These are phyloP conservation scores for Thielaviopsis punctulata DNA, from an alignment of 2,329 filamentous ascomycete species.

Conservation along the genomic window DNA sequence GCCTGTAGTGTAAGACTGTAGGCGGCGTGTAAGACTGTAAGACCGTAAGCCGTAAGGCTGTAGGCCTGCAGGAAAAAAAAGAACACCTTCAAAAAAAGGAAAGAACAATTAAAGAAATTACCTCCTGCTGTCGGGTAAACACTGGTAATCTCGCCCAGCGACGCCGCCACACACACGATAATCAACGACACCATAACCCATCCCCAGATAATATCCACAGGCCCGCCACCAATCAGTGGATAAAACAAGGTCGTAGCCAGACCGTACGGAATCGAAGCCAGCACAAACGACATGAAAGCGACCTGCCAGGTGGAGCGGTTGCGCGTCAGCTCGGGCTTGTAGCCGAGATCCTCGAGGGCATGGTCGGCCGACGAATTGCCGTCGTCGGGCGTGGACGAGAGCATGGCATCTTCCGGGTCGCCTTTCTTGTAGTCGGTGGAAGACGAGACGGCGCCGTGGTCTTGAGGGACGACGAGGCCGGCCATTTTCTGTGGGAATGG, in stretches of 20 bases:
- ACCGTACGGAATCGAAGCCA: constrained; percentile 59
- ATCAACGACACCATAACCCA: constrained; percentile 53
- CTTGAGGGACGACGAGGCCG: constrained; percentile 1
- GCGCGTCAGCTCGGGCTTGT: constrained; percentile 46
- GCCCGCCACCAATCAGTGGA: constrained; percentile 47
- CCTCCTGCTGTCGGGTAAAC: constrained; percentile 63
- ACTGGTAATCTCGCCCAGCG: constrained; percentile 57
- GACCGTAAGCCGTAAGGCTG: too few relatives aligned
- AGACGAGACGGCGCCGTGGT: neutral
- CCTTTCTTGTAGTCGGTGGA: neutral
- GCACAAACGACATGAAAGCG: constrained; percentile 60
- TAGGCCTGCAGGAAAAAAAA: too few relatives aligned
- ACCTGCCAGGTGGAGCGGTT: constrained; percentile 52
- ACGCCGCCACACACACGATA: constrained; percentile 52
- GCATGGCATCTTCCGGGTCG: constrained; percentile 14
- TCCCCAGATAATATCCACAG: constrained; percentile 55
- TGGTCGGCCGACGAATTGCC: constrained; percentile 37
- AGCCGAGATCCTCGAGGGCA: constrained; percentile 45
- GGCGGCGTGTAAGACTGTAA: too few relatives aligned
- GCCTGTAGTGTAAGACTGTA: constrained; percentile 7
- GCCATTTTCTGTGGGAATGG: neutral
- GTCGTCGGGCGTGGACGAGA: constrained; percentile 15
- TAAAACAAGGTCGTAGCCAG: constrained; percentile 53
- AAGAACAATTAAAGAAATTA: constrained; percentile 14
- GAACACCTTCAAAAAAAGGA: neutral